Base-by-base conservation (phyloP, 352 stramenopile genomes). In the Pythium phragmitis region DNA sequence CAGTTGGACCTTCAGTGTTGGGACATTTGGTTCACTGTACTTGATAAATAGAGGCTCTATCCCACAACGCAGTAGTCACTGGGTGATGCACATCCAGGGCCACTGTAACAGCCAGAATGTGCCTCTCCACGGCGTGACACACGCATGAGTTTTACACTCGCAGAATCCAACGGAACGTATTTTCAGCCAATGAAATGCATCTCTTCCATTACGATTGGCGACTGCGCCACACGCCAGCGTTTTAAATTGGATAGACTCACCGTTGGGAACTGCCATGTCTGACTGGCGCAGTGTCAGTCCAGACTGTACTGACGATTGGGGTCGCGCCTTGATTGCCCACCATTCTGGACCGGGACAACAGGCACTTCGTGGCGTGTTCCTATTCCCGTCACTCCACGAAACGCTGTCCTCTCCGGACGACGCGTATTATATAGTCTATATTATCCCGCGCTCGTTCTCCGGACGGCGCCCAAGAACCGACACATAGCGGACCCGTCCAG, bases 381-480 rank as follows among this genome's bases (percentile, higher is more conserved):
- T 48, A 26, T 23, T 23, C 2, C 14, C 13, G 13, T 48, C 49
- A 45, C 13, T 56, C 49, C 49, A 26, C 49, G 28, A 42, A 42
- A 56, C 49, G 49, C 49, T 30, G 49, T 45, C 33, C 33, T 30
- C 49, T 1, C 49, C 30, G 49, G 49, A 56, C 49, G 49, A 56
- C 49, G 49, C 49, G 30, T 56, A 56, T n/a, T 30, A 48, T 30
- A 30, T 30, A 19, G 2, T 17, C 42, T 23, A 48, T 7, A 4
- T 23, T 23, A 11, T 48, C n/a, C 42, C 4, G 2, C 2, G 37
- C 14, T 2, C 37, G 14, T 16, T 42, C 14, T 42, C 37, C 37
- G 37, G 37, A 42, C 37, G 14, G 11, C 37, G 9, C 37, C 26
- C 26, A 30, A 3, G 26, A 30, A 30, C 26, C 41, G 41, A 46